Evolutionary conservation across 2,329 filamentous ascomycete genomes (phyloP), one percentile per base, ranked within the genome.

Genomic region (Hypoxylon sp.): DNA sequence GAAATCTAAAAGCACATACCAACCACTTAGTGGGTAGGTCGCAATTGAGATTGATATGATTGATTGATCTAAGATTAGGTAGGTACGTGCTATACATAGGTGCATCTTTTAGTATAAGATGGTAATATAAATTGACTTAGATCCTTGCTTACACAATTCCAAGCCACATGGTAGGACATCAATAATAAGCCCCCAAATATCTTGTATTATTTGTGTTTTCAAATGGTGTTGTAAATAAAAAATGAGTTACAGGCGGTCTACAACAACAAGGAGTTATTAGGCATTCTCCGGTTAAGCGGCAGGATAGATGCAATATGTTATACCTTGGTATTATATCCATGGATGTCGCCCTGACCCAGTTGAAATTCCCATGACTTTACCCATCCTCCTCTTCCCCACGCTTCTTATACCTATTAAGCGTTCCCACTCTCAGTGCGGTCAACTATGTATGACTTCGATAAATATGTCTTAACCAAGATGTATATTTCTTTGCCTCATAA

Each of bases 1-100:
- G 41, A 34, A 43, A 32, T 55, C 38, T 43, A 11, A 32, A 55
- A 56, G 53, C 53, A 56, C 53, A 56, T 28, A 43, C 53, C 53
- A 55, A 19, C 19, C 19, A 30, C 38, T 43, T 23, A 34, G 41
- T 56, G 52, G 52, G 25, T 45, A 56, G 17, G 38, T 56, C 41
- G 41, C 53, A 43, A 56, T 46, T 19, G 10, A 46, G 41, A 56
- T 23, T 6, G n/a, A n/a, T n/a, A n/a, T n/a, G n/a, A n/a, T n/a
- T 56, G 38, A 56, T 46, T 45, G 52, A 56, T 56, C 34, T 30
- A 30, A 17, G 14, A 43, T 53, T 25, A 23, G n/a, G 5, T 53
- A 30, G 28, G 28, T 6, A 30, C 28, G 28, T 30, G 28, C 28
- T 30, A 30, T 30, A 30, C 28, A 34, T 36, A 28, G 13, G n/a